phyloP scores from a whole-genome alignment of 2,329 filamentous ascomycete species.

The Aspergillus pseudotamarii region DNA sequence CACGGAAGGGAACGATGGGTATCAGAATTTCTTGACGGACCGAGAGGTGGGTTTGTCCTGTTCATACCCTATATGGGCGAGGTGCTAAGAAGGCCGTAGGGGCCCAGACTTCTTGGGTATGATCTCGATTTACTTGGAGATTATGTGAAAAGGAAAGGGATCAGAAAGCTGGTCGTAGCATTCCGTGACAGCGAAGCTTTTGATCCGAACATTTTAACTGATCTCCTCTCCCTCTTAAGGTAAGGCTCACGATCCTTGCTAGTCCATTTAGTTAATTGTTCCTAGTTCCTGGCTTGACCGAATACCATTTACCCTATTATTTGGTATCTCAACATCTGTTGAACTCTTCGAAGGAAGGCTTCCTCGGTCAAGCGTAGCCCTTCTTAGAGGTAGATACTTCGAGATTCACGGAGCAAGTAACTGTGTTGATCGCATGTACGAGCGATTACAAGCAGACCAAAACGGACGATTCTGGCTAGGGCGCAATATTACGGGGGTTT shows the following conservation, averaged over 20 bases:
- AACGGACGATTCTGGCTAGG: slow-evolving; percentile 55
- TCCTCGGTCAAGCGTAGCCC: slow-evolving; percentile 54
- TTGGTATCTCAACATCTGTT: slow-evolving; percentile 65
- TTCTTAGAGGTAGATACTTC: slow-evolving; percentile 59
- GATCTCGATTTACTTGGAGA: slow-evolving; percentile 49
- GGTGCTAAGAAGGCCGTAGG: slow-evolving; percentile 27
- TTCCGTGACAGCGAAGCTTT: slow-evolving; percentile 53
- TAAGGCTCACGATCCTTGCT: slow-evolving; percentile 28
- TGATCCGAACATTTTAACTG: slow-evolving; percentile 46
- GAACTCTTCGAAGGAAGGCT: slow-evolving; percentile 64
- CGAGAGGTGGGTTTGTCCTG: slow-evolving; percentile 35
- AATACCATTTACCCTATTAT: slow-evolving; percentile 61
- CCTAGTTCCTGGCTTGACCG: slow-evolving; percentile 62
- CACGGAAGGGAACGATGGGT: slow-evolving; percentile 41
- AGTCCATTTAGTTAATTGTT: slow-evolving; percentile 25
- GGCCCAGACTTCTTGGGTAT: slow-evolving; percentile 47
- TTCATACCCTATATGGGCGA: background rate
- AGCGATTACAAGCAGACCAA: slow-evolving; percentile 37
- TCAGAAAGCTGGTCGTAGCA: slow-evolving; percentile 45
- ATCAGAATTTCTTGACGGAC: slow-evolving; percentile 42
- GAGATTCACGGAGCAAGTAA: slow-evolving; percentile 54
- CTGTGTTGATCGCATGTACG: slow-evolving; percentile 46
- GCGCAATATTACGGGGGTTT: slow-evolving; percentile 52
- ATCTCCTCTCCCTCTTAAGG: slow-evolving; percentile 51
- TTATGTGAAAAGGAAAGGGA: slow-evolving; percentile 41